Evolutionary conservation across 1,284 basidiomycete genomes (phyloP).

Genomic region (Ceratobasidium sp.): DNA sequence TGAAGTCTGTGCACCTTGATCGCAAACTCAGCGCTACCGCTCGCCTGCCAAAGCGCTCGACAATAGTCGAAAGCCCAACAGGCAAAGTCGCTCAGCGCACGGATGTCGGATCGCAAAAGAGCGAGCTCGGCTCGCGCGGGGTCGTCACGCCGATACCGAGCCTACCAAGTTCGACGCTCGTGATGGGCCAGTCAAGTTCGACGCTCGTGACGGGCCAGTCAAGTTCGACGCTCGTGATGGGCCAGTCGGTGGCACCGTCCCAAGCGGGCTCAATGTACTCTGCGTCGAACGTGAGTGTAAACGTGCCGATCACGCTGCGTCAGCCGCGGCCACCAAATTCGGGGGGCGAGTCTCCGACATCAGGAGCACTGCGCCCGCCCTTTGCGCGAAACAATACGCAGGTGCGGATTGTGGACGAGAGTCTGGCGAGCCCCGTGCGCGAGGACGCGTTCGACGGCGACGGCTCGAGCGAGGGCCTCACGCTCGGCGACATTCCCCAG

Average conservation of each 20-base stretch:
- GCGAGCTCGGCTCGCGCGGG: neutral
- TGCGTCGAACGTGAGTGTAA: neutral
- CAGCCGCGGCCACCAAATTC: conserved; percentile 54
- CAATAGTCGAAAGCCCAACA: conserved; percentile 94
- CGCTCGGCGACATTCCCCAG: conserved; percentile 96
- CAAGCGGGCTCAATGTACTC: conserved; percentile 33
- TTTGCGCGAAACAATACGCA: conserved; percentile 86
- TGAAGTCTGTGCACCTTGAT: conserved; percentile 93
- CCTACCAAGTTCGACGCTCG: conserved; percentile 51
- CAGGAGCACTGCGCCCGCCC: conserved; percentile 71
- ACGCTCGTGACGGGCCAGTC: conserved; percentile 55
- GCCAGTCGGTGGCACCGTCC: conserved; percentile 20
- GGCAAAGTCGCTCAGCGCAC: conserved; percentile 83
- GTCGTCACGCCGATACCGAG: neutral
- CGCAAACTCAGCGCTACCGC: conserved; percentile 95
- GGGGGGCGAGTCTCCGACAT: conserved; percentile 25
- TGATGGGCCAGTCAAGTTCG: conserved; percentile 47
- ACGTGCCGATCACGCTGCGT: conserved; percentile 49
- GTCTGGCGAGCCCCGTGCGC: conserved; percentile 56
- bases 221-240: conserved; percentile 46
- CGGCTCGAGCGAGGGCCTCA: conserved; percentile 80
- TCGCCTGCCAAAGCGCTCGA: conserved; percentile 91
- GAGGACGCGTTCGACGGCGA: conserved; percentile 27
- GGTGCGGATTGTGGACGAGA: conserved; percentile 90
- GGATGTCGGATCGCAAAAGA: conserved; percentile 55